Base-by-base conservation (phyloP, 805 yeast species). In the Saturnispora saitoi region DNA sequence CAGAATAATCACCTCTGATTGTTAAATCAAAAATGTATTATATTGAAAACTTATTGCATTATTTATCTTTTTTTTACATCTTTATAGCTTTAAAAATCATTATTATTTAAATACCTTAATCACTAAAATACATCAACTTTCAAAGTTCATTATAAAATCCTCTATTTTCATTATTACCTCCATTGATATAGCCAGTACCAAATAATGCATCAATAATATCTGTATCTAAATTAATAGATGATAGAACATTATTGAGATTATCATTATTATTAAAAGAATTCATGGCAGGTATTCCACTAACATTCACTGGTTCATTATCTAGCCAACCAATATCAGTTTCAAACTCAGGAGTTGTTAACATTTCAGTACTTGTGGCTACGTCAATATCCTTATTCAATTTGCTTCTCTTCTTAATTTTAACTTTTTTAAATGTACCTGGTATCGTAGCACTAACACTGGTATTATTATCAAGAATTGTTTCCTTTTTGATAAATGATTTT, bases 371-470 rank as follows among this genome's bases (percentile, higher is more conserved):
- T 17, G 11, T 20, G 17, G 14, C 17, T 24, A 37, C n/a, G 12
- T 20, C 14, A 14, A 22, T 37, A 22, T 20, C 28, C 24, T 37
- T 37, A 8, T n/a, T n/a, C 17, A 9, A 26, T 8, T 10, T 39
- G 3, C 24, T 43, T 47, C 47, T 44, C 15, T 39, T 37, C 17
- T 51, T 26, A 4, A 55, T 17, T 34, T 54, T 61, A 8, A 63
- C 37, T 45, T 52, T 60, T n/a, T 62, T 51, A 43, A 56, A 62
- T 24, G 61, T 58, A 4, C 62, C 58, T 4, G 68, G 67, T n/a
- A 64, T 61, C 28, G 59, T 59, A 9, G 61, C 64, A 38, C 57
- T 57, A 28, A 63, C 67, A 61, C 67, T 63, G 0, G 68, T 63
- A 31, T 57, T 56, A 10, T 65, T 63, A 43, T 62, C 57, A 44